Evolutionary conservation across 495 filamentous ascomycete species (phyloP).

Genomic region (Terfezia boudieri): DNA sequence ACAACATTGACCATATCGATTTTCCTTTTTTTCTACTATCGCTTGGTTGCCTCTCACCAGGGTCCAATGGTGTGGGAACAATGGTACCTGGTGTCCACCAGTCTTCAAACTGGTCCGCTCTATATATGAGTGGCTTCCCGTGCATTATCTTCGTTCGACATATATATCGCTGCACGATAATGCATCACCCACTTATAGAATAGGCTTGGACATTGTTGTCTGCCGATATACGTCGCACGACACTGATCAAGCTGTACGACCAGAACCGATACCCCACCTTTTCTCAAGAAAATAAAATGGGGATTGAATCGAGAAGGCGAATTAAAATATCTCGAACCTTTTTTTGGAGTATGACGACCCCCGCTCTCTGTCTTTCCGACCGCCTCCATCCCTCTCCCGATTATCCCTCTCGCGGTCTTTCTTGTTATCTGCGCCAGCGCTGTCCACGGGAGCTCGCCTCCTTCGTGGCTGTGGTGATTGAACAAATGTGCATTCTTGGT

Average conservation of each 20-base stretch:
- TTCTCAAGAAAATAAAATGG: too few species aligned
- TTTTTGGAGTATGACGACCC: neutral
- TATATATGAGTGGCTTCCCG: neutral
- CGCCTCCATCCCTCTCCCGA: neutral
- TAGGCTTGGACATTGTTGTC: too few species aligned
- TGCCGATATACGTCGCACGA: neutral
- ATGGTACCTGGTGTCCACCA: too few species aligned
- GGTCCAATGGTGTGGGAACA: too few species aligned
- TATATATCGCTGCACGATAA: neutral
- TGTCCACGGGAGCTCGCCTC: constrained; percentile 37
- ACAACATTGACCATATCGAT: neutral
- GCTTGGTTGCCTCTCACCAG: too few species aligned
- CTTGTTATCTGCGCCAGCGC: constrained; percentile 25
- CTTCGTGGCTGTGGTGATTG: constrained; percentile 50
- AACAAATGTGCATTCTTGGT: constrained; percentile 38
- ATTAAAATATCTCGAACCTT: neutral
- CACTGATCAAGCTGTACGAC: too few species aligned
- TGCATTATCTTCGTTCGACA: neutral
- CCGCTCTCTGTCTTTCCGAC: neutral
- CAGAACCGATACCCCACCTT: too few species aligned
- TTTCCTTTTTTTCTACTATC: neutral
- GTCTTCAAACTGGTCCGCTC: too few species aligned
- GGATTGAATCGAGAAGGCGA: neutral
- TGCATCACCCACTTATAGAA: neutral
- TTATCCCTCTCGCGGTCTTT: neutral